Evolutionary conservation across 2,329 filamentous ascomycete species (phyloP).

Genomic region (Diaporthe amygdali): DNA sequence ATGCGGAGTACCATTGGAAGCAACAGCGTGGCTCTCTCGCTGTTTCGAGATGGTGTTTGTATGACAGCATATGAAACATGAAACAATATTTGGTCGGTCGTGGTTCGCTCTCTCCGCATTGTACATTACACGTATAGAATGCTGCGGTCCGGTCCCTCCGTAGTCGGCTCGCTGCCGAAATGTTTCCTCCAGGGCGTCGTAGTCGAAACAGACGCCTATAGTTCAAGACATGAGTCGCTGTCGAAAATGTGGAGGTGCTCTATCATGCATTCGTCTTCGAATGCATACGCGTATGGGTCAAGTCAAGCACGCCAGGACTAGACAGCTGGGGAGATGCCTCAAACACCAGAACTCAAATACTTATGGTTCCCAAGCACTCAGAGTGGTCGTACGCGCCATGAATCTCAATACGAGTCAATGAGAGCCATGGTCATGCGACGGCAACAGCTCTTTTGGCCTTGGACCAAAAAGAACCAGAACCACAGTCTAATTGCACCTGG

Average conservation of each 20-base stretch:
- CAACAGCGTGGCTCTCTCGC: not conserved
- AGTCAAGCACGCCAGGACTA: slow-evolving; percentile 4
- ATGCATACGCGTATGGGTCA: not conserved
- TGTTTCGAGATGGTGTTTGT: not conserved
- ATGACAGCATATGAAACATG: not conserved
- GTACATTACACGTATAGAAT: not conserved
- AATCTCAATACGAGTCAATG: not conserved
- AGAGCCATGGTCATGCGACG: not conserved
- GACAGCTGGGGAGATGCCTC: not conserved
- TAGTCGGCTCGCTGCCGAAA: not conserved
- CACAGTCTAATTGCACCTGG: not conserved
- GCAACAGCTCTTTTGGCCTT: too few relatives aligned
- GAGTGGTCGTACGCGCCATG: not conserved
- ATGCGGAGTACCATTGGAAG: not conserved
- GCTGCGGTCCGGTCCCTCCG: not conserved
- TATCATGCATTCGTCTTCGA: not conserved
- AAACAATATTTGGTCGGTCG: not conserved
- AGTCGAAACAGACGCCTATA: not conserved
- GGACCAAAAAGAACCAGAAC: not conserved
- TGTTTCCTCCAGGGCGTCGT: not conserved
- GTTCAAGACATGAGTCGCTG: not conserved
- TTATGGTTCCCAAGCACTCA: not conserved
- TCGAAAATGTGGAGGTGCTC: not conserved
- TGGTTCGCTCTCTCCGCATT: not conserved
- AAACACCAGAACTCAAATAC: not conserved